A percentile compares a stretch with the other conserved stretches of the same genome.
phyloP scores from a whole-genome alignment of 352 stramenopile species.

The Globisporangium heterothallicum region DNA sequence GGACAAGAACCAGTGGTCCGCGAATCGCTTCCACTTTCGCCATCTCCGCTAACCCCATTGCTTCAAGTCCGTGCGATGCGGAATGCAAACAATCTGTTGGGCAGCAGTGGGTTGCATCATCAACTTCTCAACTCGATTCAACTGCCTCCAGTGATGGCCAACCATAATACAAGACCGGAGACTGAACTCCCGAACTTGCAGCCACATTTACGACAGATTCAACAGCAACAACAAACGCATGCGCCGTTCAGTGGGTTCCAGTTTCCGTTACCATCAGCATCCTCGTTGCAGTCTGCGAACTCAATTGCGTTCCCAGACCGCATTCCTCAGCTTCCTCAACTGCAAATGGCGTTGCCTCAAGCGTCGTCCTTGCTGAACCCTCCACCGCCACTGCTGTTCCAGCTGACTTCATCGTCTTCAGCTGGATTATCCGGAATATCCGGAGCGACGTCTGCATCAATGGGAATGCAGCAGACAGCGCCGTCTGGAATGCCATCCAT shows the following conservation, averaged over 20 bases:
- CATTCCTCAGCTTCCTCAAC: conserved; percentile 39
- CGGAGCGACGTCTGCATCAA: conserved; percentile 18
- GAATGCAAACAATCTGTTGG: conserved; percentile 11
- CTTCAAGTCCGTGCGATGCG: conserved; percentile 4
- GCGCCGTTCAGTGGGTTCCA: conserved; percentile 20
- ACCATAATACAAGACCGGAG: conserved; percentile 2
- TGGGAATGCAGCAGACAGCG: conserved; percentile 25
- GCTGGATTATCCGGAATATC: conserved; percentile 16
- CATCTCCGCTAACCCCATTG: background rate
- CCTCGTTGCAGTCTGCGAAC: conserved; percentile 7
- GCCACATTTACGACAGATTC: conserved; percentile 16
- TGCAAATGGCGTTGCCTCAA: conserved; percentile 46
- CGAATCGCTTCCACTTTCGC: background rate
- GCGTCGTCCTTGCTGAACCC: conserved; percentile 37
- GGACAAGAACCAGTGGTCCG: background rate
- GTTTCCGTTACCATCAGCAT: conserved; percentile 29
- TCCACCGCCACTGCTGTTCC: conserved; percentile 27
- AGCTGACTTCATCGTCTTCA: conserved; percentile 6
- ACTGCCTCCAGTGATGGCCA: conserved; percentile 5
- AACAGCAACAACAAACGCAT: conserved; percentile 8
- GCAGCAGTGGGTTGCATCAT: background rate
- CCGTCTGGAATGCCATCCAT: conserved; percentile 20
- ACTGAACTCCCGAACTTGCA: conserved; percentile 19
- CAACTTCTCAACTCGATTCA: conserved; percentile 1
- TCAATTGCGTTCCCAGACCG: conserved; percentile 19